phyloP scores from a whole-genome alignment of 805 yeast species.

The Yarrowia divulgata region DNA sequence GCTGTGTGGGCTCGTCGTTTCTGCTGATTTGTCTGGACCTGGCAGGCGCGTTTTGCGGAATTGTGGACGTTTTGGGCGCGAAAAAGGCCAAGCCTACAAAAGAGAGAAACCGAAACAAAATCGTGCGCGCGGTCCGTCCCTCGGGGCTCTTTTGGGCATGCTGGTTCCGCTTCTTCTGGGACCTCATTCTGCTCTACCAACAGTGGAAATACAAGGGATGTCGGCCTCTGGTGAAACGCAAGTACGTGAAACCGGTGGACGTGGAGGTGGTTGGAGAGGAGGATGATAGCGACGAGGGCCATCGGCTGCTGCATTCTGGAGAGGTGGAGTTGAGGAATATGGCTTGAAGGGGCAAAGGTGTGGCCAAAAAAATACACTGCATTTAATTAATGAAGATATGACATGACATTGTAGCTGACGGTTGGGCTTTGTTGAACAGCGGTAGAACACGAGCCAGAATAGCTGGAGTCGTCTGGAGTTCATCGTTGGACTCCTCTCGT shows the following conservation, averaged over 20 bases:
- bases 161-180: slow-evolving; percentile 22
- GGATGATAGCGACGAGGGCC: slow-evolving; percentile 29
- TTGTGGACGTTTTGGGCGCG: slow-evolving; percentile 19
- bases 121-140: slow-evolving; percentile 13
- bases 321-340: slow-evolving; percentile 14
- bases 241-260: slow-evolving; percentile 26
- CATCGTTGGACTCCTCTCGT: too few relatives aligned
- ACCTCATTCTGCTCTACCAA: slow-evolving; percentile 19
- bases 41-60: slow-evolving; percentile 16
- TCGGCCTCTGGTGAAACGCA: slow-evolving; percentile 20
- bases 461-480: too few relatives aligned
- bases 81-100: slow-evolving; percentile 18
- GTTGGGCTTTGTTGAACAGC: neutral
- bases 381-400: slow-evolving; percentile 4
- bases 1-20: slow-evolving; percentile 21
- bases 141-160: slow-evolving; percentile 34
- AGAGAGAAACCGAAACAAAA: slow-evolving; percentile 5
- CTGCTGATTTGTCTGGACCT: neutral
- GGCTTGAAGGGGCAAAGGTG: neutral
- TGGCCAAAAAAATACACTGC: neutral
- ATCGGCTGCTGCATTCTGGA: slow-evolving; percentile 4
- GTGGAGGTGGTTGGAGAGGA: slow-evolving; percentile 17
- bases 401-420: too few relatives aligned
- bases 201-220: slow-evolving; percentile 25
- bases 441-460: too few relatives aligned